phyloP scores from a whole-genome alignment of 306 rosid species.

The Trichosanthes cucumerina region DNA sequence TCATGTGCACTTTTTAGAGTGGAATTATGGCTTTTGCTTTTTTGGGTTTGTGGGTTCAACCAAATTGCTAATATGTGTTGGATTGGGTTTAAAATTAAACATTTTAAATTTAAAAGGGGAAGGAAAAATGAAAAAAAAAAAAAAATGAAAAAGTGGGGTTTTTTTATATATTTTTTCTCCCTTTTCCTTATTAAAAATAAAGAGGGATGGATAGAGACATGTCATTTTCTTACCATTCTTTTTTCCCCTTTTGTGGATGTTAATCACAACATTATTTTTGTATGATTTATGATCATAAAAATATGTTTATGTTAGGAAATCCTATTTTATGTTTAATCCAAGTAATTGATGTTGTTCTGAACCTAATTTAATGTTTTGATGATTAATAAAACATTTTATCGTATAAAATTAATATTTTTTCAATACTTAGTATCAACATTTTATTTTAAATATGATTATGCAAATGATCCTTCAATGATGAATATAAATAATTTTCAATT shows the following conservation, averaged over 20 bases:
- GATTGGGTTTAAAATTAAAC: neutral
- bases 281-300: neutral
- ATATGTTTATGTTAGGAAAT: neutral
- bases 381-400: too few relatives aligned
- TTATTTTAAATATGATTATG: too few relatives aligned
- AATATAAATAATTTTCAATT: too few relatives aligned
- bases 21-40: conserved; percentile 2
- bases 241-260: neutral
- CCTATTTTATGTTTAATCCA: too few relatives aligned
- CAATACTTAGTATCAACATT: neutral
- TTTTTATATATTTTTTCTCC: neutral
- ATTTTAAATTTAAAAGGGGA: neutral
- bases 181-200: neutral
- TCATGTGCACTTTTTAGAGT: conserved; percentile 7
- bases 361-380: neutral
- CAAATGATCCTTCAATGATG: too few relatives aligned
- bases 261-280: neutral
- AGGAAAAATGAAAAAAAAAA: too few relatives aligned
- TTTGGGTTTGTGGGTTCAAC: conserved; percentile 7
- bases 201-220: neutral
- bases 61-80: neutral
- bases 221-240: neutral
- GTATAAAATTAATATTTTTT: too few relatives aligned
- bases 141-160: neutral
- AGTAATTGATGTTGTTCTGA: neutral